Base-by-base conservation (phyloP, 495 filamentous ascomycete genomes). In the Penicillium crystallinum region DNA sequence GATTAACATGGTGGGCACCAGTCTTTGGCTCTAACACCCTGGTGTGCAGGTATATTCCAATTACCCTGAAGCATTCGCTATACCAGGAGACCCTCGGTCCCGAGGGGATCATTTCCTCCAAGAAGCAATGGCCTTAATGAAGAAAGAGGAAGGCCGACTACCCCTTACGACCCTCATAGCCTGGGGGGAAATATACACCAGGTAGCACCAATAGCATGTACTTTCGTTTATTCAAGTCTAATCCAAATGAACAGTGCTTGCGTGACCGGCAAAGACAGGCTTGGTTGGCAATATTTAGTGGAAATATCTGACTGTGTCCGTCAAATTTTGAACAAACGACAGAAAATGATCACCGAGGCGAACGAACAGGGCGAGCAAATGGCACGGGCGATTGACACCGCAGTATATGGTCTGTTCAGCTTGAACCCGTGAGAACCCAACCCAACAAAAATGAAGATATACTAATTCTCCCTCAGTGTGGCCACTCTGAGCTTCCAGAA, bases 41-140 rank as follows among this genome's bases (percentile, higher is more conserved):
- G 7, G 11, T 6, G 12, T 46, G 14, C 25, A 62, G 59, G 44
- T 51, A 6, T 63, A 63, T 42, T 57, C 57, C 4, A 47, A 56
- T 31, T 63, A 56, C 21, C 56, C 56, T 10, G 60, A 63, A 31
- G 36, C 50, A 10, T 57, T 56, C 15, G 49, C 51, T 37, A 34
- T 42, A 15, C 54, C 53, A 19, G 57, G 23, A 12, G 52, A 56
- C 2, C 49, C 47, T n/a, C 47, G 30, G 10, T 45, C 57, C 3
- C 50, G 56, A n/a, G 57, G 53, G 21, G 47, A 60, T 22, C 56
- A 63, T 18, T 63, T 63, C 31, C 44, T 55, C 14, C 38, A 46
- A 15, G 59, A 58, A 30, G 59, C 59, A 25, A 37, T 49, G 23
- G 42, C 30, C 30, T 43, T 52, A 25, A 22, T 58, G 3, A 48